Base-by-base conservation (phyloP, 129 eudicot species). In the Escallonia rubra region DNA sequence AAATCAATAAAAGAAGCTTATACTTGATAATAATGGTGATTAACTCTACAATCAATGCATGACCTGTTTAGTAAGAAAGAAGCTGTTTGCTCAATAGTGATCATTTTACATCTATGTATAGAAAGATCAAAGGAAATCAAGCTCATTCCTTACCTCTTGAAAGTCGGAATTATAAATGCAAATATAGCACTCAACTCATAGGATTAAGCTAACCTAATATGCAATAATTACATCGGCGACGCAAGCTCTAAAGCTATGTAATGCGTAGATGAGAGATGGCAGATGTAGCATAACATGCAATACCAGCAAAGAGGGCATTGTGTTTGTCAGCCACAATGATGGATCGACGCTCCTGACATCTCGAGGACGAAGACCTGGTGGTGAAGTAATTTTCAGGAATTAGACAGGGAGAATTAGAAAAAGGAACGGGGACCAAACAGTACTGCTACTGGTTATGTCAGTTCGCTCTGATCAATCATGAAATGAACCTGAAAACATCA, bases 271-370 rank as follows among this genome's bases (percentile, higher is more conserved):
- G 34, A 23, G 34, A 23, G 34, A 23, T 23, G 34, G 34, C 34
- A 23, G 34, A 23, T 23, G 1, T 23, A 23, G 34, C 34, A 23
- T 23, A 23, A 23, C 34, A 44, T 38, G 74, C 43, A 53, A 8
- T 87, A 93, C 99, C 99, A 94, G 80, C 78, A 94, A 75, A 67
- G 96, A 78, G 45, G 99, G 99, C 99, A 89, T 89, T 42, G 97
- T 70, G 72, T 94, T 94, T 72, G 93, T 94, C 72, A 94, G 74
- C 99, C 99, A 89, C 78, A 94, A 75, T 40, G 99, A 89, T 50
- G 99, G 99, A 76, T 94, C 97, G 74, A 94, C 99, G 70, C 99
- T 89, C 62, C 97, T 79, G 58, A 94, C 79, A 80, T 94, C 99
- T 43, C 99, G 87, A 74, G 99, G 99, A 45, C 99, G 96, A 44